Evolutionary conservation across 345 rosid species (phyloP).

Genomic region (Eucalyptus erythrocorys): DNA sequence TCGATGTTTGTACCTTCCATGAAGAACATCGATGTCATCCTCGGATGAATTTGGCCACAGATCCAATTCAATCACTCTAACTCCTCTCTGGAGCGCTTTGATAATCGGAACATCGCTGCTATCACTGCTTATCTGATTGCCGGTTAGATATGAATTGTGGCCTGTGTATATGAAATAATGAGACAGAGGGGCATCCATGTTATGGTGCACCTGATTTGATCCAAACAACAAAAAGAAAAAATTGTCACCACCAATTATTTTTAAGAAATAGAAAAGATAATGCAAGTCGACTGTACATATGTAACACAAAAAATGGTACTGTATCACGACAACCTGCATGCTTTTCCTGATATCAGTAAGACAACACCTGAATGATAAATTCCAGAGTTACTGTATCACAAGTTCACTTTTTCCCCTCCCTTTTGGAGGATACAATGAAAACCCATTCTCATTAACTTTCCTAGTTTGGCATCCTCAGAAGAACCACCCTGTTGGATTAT

Average conservation of each 20-base stretch:
- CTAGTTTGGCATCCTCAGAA: neutral
- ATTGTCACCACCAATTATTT: neutral
- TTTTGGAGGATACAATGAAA: neutral
- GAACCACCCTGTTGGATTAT: neutral
- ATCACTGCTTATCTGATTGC: slow-evolving; percentile 59
- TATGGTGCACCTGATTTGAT: slow-evolving; percentile 45
- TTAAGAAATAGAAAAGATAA: neutral
- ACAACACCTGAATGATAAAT: neutral
- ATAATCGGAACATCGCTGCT: slow-evolving; percentile 59
- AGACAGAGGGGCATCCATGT: slow-evolving; percentile 59
- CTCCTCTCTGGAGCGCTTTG: slow-evolving; percentile 45
- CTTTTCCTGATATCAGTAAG: neutral
- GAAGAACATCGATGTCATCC: slow-evolving; percentile 45
- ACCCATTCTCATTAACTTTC: neutral
- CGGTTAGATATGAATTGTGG: slow-evolving; percentile 81
- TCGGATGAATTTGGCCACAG: slow-evolving; percentile 59
- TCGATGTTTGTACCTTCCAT: slow-evolving; percentile 47
- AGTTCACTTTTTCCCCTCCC: neutral
- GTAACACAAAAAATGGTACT: neutral
- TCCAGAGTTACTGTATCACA: neutral
- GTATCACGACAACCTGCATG: neutral
- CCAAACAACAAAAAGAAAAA: neutral
- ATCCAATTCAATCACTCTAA: slow-evolving; percentile 79
- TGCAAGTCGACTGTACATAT: neutral
- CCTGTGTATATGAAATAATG: slow-evolving; percentile 81